A percentile compares a stretch with the other conserved stretches of the same genome.
Evolutionary conservation across 2,329 filamentous ascomycete genomes (phyloP).

Genomic region (Ramichloridium luteum): DNA sequence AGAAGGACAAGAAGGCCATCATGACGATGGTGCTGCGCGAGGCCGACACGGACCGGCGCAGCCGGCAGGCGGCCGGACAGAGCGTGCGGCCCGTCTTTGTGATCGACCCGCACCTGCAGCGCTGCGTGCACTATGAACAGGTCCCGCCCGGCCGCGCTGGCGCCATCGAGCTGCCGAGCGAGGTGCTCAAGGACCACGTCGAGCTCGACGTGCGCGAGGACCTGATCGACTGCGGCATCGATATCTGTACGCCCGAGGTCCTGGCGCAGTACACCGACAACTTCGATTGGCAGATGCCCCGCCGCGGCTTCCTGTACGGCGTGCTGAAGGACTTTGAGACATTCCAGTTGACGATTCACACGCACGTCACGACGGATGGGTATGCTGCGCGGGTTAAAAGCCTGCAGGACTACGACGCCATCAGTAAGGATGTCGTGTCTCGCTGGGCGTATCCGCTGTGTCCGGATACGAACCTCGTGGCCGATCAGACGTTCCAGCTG

Average conservation of each 20-base stretch:
- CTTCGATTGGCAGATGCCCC: conserved; percentile 87
- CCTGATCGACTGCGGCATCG: conserved; percentile 85
- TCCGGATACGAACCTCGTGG: conserved; percentile 75
- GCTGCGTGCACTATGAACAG: conserved; percentile 91
- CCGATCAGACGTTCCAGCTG: conserved; percentile 62
- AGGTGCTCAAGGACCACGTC: conserved; percentile 58
- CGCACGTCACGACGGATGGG: conserved; percentile 67
- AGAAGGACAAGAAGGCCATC: conserved; percentile 82
- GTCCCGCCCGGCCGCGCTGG: conserved; percentile 54
- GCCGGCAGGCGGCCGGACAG: conserved; percentile 63
- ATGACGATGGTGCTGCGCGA: conserved; percentile 92
- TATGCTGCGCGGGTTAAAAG: conserved; percentile 82
- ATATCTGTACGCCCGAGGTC: conserved; percentile 94
- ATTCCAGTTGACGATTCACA: conserved; percentile 93
- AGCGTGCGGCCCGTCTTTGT: conserved; percentile 73
- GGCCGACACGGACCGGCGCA: conserved; percentile 61
- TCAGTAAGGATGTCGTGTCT: conserved; percentile 74
- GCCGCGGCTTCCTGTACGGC: conserved; percentile 79
- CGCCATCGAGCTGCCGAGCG: conserved; percentile 60
- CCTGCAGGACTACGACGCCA: conserved; percentile 76
- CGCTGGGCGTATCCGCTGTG: conserved; percentile 82
- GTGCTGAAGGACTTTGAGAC: conserved; percentile 94
- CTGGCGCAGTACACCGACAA: conserved; percentile 93
- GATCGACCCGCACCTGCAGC: conserved; percentile 63
- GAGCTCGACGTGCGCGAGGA: conserved; percentile 79